Base-by-base conservation (phyloP, 169 alveolate species). In the Pseudocohnilembus persalinus region DNA sequence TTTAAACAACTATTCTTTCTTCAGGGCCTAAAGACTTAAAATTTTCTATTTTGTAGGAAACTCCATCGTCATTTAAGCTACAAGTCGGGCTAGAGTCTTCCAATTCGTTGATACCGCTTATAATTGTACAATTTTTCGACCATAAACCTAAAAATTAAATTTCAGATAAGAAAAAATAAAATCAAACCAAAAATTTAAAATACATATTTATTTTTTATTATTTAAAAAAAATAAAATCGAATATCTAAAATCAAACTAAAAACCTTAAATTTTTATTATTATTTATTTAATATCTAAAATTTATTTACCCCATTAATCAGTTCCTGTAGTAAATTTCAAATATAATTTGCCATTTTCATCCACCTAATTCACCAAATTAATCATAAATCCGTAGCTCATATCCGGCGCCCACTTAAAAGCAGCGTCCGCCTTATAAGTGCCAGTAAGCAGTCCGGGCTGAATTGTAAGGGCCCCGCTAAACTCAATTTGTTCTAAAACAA, bases 31-130 rank as follows among this genome's bases (percentile, higher is more conserved):
- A 49, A 28, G 35, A 49, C 15, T 27, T 63, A 63, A 79, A 79
- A 20, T 79, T 79, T 35, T 79, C 84, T 29, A 79, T 79, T 72
- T n/a, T 79, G 63, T 79, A 79, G 35, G 84, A 16, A 49, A 34
- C 64, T 63, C 29, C 28, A 49, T 63, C 76, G 68, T 49, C 68
- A 11, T 11, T 20, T 20, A 11, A 49, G 68, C 26, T 49, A 49
- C 68, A 49, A 49, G 68, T 49, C 68, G 68, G 68, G 68, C 26
- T 11, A 49, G 68, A 11, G 68, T 49, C 20, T 49, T 4, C 26
- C 68, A 49, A 20, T 49, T 49, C 20, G 68, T 49, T 49, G 68
- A 49, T 49, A 11, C 68, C 68, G 20, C 68, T 49, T 4, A 49
- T 49, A 49, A 49, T 49, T 4, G 68, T 49, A 49, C 68, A 49